phyloP scores from a whole-genome alignment of 2,329 filamentous ascomycete genomes.

The Colletotrichum sp. region DNA sequence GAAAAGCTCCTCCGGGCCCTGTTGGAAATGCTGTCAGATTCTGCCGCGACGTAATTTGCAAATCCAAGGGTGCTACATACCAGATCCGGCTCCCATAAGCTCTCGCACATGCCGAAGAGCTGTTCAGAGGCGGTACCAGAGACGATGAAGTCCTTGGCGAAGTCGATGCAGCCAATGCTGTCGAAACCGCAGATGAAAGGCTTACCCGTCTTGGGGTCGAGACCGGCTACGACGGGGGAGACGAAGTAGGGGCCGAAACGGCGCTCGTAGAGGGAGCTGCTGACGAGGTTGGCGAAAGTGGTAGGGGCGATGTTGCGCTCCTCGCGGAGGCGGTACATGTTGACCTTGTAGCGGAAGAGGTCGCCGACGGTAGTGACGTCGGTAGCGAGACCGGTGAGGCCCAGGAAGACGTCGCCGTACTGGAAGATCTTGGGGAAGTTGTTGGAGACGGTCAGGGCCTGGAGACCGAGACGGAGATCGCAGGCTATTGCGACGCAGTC shows the following conservation, averaged over 20 bases:
- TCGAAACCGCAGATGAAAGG: constrained; percentile 99
- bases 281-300: constrained; percentile 96
- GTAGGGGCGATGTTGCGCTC: constrained; percentile 94
- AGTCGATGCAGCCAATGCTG: constrained; percentile 99
- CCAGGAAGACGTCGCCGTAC: constrained; percentile 95
- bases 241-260: constrained; percentile 98
- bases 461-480: constrained; percentile 95
- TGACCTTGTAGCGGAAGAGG: constrained; percentile 99
- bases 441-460: constrained; percentile 97
- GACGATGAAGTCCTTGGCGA: constrained; percentile 99
- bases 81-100: constrained; percentile 96
- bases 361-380: constrained; percentile 95
- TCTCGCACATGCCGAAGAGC: constrained; percentile 98
- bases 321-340: constrained; percentile 99
- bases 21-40: constrained; percentile 21
- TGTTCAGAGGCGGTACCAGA: constrained; percentile 96
- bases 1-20: constrained; percentile 94
- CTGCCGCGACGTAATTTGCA: background rate
- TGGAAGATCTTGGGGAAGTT: constrained; percentile 99
- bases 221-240: constrained; percentile 89
- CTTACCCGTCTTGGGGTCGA: constrained; percentile 92
- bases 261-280: constrained; percentile 88
- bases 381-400: constrained; percentile 93
- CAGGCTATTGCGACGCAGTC: constrained; percentile 99
- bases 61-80: constrained; percentile 55